Percentiles rank a stretch among this genome's conserved stretches.
These are phyloP conservation scores for Megacollybia platyphylla DNA, from an alignment of 1,284 basidiomycete species.

Conservation along the genomic window DNA sequence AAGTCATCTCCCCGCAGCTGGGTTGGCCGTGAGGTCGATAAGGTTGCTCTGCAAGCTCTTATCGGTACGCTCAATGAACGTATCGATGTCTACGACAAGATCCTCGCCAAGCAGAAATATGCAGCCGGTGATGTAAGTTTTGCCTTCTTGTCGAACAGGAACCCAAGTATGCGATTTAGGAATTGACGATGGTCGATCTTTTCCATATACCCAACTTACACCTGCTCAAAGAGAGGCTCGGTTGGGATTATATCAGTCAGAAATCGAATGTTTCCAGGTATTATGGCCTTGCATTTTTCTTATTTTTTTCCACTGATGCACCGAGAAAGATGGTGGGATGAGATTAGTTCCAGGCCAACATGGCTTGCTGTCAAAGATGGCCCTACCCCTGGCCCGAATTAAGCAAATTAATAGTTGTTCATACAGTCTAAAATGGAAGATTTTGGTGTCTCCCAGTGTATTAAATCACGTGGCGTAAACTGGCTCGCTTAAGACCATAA, in stretches of 20 bases:
- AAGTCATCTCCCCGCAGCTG: background rate
- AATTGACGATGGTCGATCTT: conserved; percentile 21
- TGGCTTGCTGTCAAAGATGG: conserved; percentile 26
- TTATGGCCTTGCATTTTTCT: background rate
- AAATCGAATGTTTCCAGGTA: conserved; percentile 2
- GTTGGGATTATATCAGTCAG: conserved; percentile 13
- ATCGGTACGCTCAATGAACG: conserved; percentile 20
- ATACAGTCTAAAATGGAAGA: background rate
- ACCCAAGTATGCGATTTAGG: conserved; percentile 8
- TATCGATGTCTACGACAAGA: conserved; percentile 36
- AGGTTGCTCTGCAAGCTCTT: conserved; percentile 13
- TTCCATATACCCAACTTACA: conserved; percentile 19
- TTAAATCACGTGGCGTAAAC: background rate
- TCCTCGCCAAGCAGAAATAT: conserved; percentile 38
- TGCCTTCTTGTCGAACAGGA: background rate
- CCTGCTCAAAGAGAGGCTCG: conserved; percentile 12
- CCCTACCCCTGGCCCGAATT: too few relatives aligned
- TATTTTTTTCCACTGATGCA: too few relatives aligned
- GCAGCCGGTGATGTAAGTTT: conserved; percentile 32
- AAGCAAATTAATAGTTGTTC: conserved; percentile 4
- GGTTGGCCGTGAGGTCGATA: conserved; percentile 15
- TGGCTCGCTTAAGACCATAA: too few relatives aligned
- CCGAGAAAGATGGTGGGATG: conserved; percentile 22
- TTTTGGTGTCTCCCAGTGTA: background rate
- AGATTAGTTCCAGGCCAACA: conserved; percentile 19